phyloP scores from a whole-genome alignment of 768 basidiomycete genomes.

The Polyporus arcularius region DNA sequence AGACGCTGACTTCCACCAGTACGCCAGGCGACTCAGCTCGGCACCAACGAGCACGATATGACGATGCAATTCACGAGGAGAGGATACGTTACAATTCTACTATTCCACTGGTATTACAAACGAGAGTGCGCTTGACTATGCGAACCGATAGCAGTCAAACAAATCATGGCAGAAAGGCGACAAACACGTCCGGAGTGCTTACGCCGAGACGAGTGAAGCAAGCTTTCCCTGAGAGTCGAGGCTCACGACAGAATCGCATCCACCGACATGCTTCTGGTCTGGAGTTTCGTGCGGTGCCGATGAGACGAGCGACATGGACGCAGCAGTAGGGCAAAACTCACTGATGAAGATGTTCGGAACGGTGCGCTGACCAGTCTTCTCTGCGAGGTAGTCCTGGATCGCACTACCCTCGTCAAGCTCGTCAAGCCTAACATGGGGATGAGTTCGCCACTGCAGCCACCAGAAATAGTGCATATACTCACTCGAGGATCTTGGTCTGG shows the following conservation, averaged over 20 bases:
- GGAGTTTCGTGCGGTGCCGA: background rate
- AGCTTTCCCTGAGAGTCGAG: conserved; percentile 31
- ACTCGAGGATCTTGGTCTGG: conserved; percentile 39
- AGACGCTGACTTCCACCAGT: background rate
- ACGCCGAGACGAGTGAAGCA: conserved; percentile 22
- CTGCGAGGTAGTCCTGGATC: conserved; percentile 65
- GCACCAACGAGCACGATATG: too few relatives aligned
- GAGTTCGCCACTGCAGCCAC: too few relatives aligned
- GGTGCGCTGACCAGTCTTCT: conserved; percentile 67
- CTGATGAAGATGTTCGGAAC: conserved; percentile 82
- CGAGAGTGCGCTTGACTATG: background rate
- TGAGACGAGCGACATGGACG: background rate
- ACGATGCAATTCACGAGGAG: background rate
- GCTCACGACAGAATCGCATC: conserved; percentile 27
- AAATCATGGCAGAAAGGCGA: background rate
- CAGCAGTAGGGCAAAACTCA: conserved; percentile 31
- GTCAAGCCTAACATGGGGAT: conserved; percentile 50
- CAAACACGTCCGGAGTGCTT: conserved; percentile 1
- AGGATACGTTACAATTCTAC: background rate
- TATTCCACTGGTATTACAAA: background rate
- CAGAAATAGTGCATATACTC: conserved; percentile 12
- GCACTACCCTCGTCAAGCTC: conserved; percentile 52
- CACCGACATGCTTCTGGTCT: conserved; percentile 60
- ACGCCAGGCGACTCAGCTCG: too few relatives aligned
- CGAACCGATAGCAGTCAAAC: background rate